Conservation (phyloP, 306 rosid genomes). For the Mimosa pudica region DNA sequence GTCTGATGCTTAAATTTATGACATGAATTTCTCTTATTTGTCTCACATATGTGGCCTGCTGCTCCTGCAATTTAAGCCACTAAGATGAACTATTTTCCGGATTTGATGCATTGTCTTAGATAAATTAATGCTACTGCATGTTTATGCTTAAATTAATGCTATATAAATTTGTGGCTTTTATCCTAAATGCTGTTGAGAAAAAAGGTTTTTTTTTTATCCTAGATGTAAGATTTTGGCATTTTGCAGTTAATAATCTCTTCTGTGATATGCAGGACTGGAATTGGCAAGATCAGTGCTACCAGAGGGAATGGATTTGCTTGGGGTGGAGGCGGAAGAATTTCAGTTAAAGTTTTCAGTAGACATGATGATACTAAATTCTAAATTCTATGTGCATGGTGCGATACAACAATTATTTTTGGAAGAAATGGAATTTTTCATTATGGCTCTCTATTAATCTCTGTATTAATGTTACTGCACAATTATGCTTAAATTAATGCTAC, state of each 20-base stretch:
- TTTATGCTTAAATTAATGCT: too few species aligned
- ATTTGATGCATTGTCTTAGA: constrained; percentile 1
- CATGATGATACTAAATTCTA: constrained; percentile 67
- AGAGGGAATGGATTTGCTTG: constrained; percentile 97
- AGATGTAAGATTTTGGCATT: constrained; percentile 42
- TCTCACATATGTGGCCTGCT: constrained; percentile 50
- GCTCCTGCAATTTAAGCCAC: constrained; percentile 39
- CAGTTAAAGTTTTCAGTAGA: constrained; percentile 79
- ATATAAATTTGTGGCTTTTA: constrained; percentile 32
- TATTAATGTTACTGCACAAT: too few species aligned
- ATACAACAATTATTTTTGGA: constrained; percentile 26
- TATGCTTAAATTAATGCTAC: too few species aligned
- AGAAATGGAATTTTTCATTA: constrained; percentile 18
- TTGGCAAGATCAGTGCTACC: constrained; percentile 74
- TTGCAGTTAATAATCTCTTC: constrained; percentile 39
- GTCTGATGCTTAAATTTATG: constrained; percentile 57
- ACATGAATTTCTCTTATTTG: constrained; percentile 49
- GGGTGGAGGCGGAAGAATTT: constrained; percentile 96
- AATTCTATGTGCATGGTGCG: constrained; percentile 79
- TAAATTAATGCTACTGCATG: too few species aligned
- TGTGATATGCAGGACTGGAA: constrained; percentile 86
- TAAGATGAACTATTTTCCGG: constrained; percentile 26
- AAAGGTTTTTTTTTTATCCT: constrained; percentile 39
- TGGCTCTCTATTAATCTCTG: neutral
- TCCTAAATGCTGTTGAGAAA: too few species aligned